A percentile compares a stretch with the other conserved stretches of the same genome.
Conservation (phyloP, 2,329 filamentous ascomycete species). For the Metarhizium rileyi region DNA sequence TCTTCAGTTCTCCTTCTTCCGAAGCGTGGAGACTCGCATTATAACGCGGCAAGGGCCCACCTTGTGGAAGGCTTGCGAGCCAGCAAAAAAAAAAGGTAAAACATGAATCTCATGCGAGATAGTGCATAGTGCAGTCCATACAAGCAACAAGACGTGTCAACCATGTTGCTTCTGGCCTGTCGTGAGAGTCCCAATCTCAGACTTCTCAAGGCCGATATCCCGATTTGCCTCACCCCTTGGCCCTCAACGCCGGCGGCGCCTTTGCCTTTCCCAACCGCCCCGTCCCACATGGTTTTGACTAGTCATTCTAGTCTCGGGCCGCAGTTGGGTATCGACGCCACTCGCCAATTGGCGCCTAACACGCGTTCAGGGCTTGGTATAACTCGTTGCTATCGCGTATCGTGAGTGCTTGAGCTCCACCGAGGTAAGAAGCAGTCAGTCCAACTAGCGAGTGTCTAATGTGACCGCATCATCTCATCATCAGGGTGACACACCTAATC, state of each 20-base stretch:
- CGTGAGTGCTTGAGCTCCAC: background rate
- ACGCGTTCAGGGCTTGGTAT: slow-evolving; percentile 9
- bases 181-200: background rate
- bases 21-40: background rate
- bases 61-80: background rate
- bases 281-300: slow-evolving; percentile 4
- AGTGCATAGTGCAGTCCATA: slow-evolving; percentile 1
- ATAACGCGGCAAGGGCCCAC: background rate
- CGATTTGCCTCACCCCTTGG: background rate
- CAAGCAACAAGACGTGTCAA: slow-evolving; percentile 3
- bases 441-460: background rate
- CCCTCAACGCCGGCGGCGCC: background rate
- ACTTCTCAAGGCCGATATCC: background rate
- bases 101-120: background rate
- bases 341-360: slow-evolving; percentile 27
- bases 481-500: background rate
- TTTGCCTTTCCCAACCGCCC: background rate
- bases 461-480: background rate
- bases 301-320: slow-evolving; percentile 10
- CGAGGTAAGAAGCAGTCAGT: background rate
- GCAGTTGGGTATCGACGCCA: slow-evolving; percentile 30
- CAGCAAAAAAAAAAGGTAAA: background rate
- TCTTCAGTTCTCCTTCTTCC: background rate
- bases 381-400: background rate
- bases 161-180: slow-evolving; percentile 1